Evolutionary conservation across 345 rosid genomes (phyloP).

Genomic region (Eucalyptus shirleyi): DNA sequence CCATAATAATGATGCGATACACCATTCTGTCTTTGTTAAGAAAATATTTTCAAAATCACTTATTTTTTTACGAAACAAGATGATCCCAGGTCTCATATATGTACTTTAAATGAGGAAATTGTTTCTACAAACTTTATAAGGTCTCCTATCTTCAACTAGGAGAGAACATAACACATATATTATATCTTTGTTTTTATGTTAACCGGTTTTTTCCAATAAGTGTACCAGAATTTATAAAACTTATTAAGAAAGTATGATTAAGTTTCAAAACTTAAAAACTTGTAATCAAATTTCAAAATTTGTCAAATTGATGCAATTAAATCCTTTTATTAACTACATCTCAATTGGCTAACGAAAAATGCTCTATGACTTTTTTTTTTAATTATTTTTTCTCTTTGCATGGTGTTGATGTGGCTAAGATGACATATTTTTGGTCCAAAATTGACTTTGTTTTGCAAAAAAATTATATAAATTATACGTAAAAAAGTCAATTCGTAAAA

Average conservation of each 20-base stretch:
- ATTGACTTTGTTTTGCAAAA: no score
- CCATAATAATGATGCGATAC: fast-evolving
- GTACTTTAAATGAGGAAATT: neutral
- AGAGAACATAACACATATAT: neutral
- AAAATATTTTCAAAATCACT: neutral
- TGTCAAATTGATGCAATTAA: fast-evolving
- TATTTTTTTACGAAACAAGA: no score
- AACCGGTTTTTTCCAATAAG: neutral
- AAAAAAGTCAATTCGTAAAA: no score
- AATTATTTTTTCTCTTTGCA: neutral
- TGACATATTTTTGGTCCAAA: neutral
- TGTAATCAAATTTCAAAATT: no score
- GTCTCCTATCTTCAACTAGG: neutral
- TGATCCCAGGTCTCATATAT: neutral
- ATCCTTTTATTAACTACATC: no score
- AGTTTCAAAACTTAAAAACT: neutral
- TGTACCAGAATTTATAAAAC: no score
- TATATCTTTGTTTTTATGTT: neutral
- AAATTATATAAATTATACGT: no score
- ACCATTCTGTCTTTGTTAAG: neutral
- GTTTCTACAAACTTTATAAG: neutral
- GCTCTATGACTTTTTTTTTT: fast-evolving
- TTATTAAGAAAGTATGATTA: no score
- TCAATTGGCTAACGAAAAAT: neutral
- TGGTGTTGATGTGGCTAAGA: neutral